Percentiles rank a stretch among this genome's conserved stretches.
These are phyloP conservation scores for Ilex asprella DNA, from an alignment of 257 asterid genomes.

Conservation along the genomic window DNA sequence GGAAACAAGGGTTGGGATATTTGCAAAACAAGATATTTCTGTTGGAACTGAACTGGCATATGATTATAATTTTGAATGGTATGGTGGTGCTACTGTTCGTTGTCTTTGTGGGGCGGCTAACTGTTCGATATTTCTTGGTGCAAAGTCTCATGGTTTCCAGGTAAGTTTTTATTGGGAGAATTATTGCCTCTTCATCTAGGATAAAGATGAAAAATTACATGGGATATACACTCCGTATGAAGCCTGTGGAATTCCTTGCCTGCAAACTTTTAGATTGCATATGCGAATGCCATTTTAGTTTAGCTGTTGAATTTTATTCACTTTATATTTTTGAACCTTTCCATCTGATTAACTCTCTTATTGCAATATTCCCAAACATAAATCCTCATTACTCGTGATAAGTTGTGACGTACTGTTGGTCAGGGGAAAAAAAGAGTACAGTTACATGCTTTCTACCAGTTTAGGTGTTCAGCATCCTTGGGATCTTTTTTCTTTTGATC, in stretches of 20 bases:
- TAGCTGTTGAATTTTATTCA: no score
- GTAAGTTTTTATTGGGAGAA: slow-evolving; percentile 30
- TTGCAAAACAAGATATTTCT: slow-evolving; percentile 60
- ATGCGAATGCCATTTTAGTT: no score
- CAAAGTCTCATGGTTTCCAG: slow-evolving; percentile 96
- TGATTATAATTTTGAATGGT: slow-evolving; percentile 93
- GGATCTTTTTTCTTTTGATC: no score
- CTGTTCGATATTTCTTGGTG: slow-evolving; percentile 90
- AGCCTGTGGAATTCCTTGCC: neutral
- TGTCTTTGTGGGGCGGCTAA: slow-evolving; percentile 89
- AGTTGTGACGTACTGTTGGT: no score
- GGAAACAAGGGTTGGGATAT: slow-evolving; percentile 86
- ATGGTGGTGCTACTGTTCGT: slow-evolving; percentile 86
- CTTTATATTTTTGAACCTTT: no score
- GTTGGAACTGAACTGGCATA: slow-evolving; percentile 71
- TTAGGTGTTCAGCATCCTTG: no score
- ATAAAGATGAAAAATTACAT: neutral
- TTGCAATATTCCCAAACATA: no score
- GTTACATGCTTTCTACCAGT: no score
- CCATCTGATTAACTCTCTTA: no score
- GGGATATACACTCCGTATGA: no score
- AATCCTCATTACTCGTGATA: no score
- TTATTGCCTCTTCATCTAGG: slow-evolving; percentile 3
- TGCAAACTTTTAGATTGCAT: neutral
- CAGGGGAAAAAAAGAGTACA: no score